A percentile compares a stretch with the other conserved stretches of the same genome.
Evolutionary conservation across 2,329 filamentous ascomycete species (phyloP).

Genomic region (Ceratocystis eucalypticola): DNA sequence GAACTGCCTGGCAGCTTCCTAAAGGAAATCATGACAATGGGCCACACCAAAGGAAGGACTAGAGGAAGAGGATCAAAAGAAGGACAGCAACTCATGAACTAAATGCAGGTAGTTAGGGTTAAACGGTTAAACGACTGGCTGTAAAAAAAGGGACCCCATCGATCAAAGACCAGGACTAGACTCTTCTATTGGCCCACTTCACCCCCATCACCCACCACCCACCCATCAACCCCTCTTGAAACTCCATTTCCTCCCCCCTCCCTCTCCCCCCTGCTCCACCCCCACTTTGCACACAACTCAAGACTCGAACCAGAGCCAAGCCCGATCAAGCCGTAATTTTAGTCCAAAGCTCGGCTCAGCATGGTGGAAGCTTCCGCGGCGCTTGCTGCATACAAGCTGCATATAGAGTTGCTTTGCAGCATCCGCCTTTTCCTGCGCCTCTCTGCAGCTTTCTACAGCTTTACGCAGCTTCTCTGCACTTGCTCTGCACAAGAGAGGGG

Average conservation of each 20-base stretch:
- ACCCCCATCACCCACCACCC: background rate
- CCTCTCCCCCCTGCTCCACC: background rate
- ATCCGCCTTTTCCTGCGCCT: background rate
- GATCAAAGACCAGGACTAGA: too few relatives aligned
- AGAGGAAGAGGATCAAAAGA: background rate
- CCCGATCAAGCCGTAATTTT: background rate
- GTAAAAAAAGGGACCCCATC: too few relatives aligned
- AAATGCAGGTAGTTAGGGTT: too few relatives aligned
- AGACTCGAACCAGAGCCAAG: background rate
- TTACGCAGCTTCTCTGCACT: too few relatives aligned
- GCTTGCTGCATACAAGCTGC: background rate
- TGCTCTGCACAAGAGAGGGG: background rate
- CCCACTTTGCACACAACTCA: background rate
- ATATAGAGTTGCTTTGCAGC: background rate
- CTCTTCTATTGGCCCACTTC: background rate
- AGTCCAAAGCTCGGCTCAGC: conserved; percentile 7
- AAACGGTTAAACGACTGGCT: too few relatives aligned
- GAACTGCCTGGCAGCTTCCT: background rate
- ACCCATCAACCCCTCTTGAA: background rate
- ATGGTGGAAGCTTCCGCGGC: background rate
- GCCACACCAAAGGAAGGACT: background rate
- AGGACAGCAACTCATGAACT: background rate
- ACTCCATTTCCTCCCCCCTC: background rate
- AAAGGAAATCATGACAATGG: background rate
- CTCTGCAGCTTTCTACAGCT: too few relatives aligned